phyloP scores from a whole-genome alignment of 495 filamentous ascomycete genomes.

The Penicillium cataractarum region DNA sequence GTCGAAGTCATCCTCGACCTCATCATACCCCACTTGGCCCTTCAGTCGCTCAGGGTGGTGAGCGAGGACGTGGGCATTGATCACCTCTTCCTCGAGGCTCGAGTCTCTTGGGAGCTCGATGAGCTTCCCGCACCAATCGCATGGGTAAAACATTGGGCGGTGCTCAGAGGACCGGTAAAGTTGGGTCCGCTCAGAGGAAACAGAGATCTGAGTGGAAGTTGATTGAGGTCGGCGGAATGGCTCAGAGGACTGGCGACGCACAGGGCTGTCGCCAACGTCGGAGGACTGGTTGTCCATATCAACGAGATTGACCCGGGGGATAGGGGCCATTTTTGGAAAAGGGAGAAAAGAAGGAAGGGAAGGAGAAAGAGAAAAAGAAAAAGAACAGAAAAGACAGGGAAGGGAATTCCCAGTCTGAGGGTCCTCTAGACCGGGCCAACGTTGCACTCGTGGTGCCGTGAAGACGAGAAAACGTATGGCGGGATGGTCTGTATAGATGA shows the following conservation, averaged over 20 bases:
- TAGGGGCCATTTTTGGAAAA: constrained; percentile 37
- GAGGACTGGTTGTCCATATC: constrained; percentile 47
- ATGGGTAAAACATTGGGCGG: constrained; percentile 31
- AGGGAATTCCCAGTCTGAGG: not conserved
- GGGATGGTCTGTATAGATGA: constrained; percentile 36
- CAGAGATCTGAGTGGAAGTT: constrained; percentile 43
- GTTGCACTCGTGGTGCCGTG: constrained; percentile 16
- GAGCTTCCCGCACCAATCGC: constrained; percentile 43
- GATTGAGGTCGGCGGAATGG: constrained; percentile 40
- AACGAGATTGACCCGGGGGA: constrained; percentile 37
- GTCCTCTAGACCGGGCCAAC: not conserved
- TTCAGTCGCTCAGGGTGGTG: constrained; percentile 43
- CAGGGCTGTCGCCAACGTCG: constrained; percentile 41
- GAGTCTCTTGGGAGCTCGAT: constrained; percentile 35
- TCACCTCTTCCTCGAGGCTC: constrained; percentile 28
- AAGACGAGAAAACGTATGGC: constrained; percentile 17
- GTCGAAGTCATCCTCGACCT: constrained; percentile 20
- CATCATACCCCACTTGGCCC: constrained; percentile 30
- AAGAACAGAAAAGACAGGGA: constrained; percentile 8
- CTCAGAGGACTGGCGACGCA: constrained; percentile 52
- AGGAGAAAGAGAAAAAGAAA: constrained; percentile 10
- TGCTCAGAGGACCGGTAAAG: constrained; percentile 42
- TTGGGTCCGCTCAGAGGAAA: too few species aligned
- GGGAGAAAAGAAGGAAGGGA: constrained; percentile 6
- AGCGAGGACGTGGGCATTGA: constrained; percentile 37